These are phyloP conservation scores for Rhizophagus clarus DNA, from an alignment of 192 early-diverging fungal genomes.

Conservation along the genomic window DNA sequence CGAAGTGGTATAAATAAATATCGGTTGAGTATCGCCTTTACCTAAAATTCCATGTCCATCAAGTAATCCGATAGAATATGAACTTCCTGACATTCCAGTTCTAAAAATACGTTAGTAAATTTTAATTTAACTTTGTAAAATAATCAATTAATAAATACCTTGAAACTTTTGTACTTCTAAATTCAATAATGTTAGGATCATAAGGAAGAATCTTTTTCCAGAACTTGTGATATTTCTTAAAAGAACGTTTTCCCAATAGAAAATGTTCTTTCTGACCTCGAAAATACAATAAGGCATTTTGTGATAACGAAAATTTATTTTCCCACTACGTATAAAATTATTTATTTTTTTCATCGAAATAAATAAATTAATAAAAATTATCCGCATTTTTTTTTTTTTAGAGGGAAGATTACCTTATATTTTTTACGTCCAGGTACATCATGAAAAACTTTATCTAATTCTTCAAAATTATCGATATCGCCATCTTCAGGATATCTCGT, in stretches of 20 bases:
- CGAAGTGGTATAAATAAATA: not conserved
- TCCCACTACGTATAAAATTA: not conserved
- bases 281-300: not conserved
- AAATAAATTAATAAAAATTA: not conserved
- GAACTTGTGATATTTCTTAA: not conserved
- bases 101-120: not conserved
- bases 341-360: no score
- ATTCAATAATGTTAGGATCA: not conserved
- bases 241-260: not conserved
- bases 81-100: constrained; percentile 21
- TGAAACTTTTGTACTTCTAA: not conserved
- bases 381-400: not conserved
- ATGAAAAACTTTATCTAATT: not conserved
- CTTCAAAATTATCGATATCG: not conserved
- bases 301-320: not conserved
- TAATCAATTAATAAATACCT: not conserved
- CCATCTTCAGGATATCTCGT: not conserved
- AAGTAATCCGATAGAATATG: constrained; percentile 26
- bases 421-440: not conserved
- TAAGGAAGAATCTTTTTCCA: not conserved
- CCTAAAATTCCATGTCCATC: constrained; percentile 19
- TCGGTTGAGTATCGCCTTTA: not conserved
- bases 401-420: not conserved
- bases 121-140: no score
- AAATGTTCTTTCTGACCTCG: not conserved